phyloP scores from a whole-genome alignment of 257 asterid genomes.

The Scutellaria baicalensis region DNA sequence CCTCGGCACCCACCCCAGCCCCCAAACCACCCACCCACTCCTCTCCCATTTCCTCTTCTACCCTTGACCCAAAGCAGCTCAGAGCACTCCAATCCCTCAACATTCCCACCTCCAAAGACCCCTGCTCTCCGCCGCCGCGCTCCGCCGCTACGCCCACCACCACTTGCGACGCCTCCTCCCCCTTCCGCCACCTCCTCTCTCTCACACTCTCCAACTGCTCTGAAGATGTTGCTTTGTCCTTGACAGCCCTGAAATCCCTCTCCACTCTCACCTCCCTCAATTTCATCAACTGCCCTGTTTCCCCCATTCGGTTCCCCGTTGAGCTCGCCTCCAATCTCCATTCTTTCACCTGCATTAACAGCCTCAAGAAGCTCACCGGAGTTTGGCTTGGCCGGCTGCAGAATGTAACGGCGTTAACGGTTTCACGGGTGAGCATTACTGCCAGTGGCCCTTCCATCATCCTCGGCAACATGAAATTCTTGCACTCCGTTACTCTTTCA shows the following conservation, averaged over 20 bases:
- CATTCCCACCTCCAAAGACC: slow-evolving; percentile 61
- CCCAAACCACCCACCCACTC: slow-evolving; percentile 22
- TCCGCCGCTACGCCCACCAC: slow-evolving; percentile 31
- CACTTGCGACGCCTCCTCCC: slow-evolving; percentile 63
- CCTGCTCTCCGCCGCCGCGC: slow-evolving; percentile 49
- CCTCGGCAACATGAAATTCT: slow-evolving; percentile 34
- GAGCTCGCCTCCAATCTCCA: slow-evolving; percentile 54
- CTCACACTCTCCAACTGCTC: slow-evolving; percentile 82
- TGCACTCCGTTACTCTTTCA: slow-evolving; percentile 51
- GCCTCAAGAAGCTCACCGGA: slow-evolving; percentile 68
- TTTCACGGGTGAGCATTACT: slow-evolving; percentile 37
- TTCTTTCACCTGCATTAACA: slow-evolving; percentile 59
- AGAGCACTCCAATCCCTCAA: slow-evolving; percentile 73
- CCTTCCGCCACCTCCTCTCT: slow-evolving; percentile 76
- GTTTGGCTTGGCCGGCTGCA: slow-evolving; percentile 56
- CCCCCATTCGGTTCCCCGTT: slow-evolving; percentile 59
- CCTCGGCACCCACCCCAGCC: slow-evolving; percentile 21
- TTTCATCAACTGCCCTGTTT: slow-evolving; percentile 71
- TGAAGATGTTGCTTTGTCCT: slow-evolving; percentile 56
- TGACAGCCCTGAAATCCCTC: slow-evolving; percentile 68
- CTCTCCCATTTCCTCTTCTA: slow-evolving; percentile 32
- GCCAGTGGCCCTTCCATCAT: slow-evolving; percentile 67
- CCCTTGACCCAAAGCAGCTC: slow-evolving; percentile 82
- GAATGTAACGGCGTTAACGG: slow-evolving; percentile 53
- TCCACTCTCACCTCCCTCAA: slow-evolving; percentile 53